Evolutionary conservation across 2,329 filamentous ascomycete genomes (phyloP), one percentile per base, ranked within the genome.

Genomic region (Chalaropsis ovoidea): DNA sequence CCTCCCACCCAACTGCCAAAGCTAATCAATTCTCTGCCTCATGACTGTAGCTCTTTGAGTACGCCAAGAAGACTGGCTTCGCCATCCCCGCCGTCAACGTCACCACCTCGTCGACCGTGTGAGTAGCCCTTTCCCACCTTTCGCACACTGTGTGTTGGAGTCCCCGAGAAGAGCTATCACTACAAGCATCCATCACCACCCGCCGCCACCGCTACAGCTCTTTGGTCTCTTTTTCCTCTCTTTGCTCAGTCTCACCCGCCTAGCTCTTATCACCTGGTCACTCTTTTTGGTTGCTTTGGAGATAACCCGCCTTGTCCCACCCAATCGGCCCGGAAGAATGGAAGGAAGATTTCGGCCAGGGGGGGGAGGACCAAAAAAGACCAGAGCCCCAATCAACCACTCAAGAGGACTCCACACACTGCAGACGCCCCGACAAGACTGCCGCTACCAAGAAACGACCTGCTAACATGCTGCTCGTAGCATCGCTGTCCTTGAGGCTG

Each of bases 41-140:
- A 24, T 41, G 1, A 41, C 19, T 62, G 3, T 47, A 76, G 72
- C 88, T 96, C 74, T 96, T 96, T 81, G 83, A 92, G 78, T 90
- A 96, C 78, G 89, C 89, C 71, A 88, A 92, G 76, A 83, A 94
- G 81, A 83, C 95, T 75, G 80, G 87, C 70, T 96, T 91, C 74
- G 92, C 92, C 73, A 90, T 96, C 72, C 92, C 90, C 68, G 90
- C 90, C 74, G 86, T 91, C 76, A 96, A 97, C 80, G 89, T 95
- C 74, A 97, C 93, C 72, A 95, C 91, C 52, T 95, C 89, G 69
- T 96, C 90, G 69, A 81, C 80, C 64, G 76, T 75, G 66, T 67
- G 47, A 67, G 66, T 67, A 56, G n/a, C 41, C 7, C 19, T 63
- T 2, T 35, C n/a, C 52, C 52, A 19, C 24, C 19, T 31, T 56